Conservation (phyloP, 768 basidiomycete species). For the Lactarius indigo region DNA sequence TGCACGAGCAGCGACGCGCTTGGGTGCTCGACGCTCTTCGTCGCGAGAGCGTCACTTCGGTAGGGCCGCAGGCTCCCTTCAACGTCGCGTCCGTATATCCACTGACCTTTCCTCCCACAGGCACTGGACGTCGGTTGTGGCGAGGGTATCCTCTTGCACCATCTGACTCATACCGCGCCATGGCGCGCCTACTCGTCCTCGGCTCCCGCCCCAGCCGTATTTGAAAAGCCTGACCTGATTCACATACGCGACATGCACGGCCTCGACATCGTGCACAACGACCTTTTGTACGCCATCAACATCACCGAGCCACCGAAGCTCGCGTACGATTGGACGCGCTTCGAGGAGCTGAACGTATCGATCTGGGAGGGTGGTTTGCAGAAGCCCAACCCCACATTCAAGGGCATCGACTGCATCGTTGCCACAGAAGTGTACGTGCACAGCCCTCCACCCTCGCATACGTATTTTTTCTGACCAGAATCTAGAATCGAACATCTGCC, state of each 20-base stretch:
- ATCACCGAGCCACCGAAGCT: slow-evolving; percentile 42
- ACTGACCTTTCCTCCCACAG: slow-evolving; percentile 35
- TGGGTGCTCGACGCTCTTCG: slow-evolving; percentile 68
- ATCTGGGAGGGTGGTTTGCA: slow-evolving; percentile 78
- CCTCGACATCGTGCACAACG: slow-evolving; percentile 56
- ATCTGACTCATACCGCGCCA: slow-evolving; percentile 71
- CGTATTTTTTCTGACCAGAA: not conserved
- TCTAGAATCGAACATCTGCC: slow-evolving; percentile 78
- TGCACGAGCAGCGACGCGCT: slow-evolving; percentile 63
- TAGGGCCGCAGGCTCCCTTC: slow-evolving; percentile 25
- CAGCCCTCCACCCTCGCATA: slow-evolving; percentile 11
- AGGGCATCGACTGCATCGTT: slow-evolving; percentile 66
- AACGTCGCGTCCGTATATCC: not conserved
- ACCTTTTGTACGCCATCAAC: slow-evolving; percentile 53
- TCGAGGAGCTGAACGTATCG: slow-evolving; percentile 63
- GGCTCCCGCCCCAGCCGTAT: slow-evolving; percentile 15
- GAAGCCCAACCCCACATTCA: slow-evolving; percentile 59
- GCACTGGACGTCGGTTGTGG: slow-evolving; percentile 85
- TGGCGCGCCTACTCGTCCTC: slow-evolving; percentile 49
- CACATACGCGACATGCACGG: slow-evolving; percentile 61
- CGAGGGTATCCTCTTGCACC: slow-evolving; percentile 66
- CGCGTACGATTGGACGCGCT: slow-evolving; percentile 40
- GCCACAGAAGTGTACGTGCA: slow-evolving; percentile 75
- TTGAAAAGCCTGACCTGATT: slow-evolving; percentile 37
- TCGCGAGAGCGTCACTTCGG: slow-evolving; percentile 52